Conservation (phyloP, 495 filamentous ascomycete species). For the Penicillium psychrofluorescens region DNA sequence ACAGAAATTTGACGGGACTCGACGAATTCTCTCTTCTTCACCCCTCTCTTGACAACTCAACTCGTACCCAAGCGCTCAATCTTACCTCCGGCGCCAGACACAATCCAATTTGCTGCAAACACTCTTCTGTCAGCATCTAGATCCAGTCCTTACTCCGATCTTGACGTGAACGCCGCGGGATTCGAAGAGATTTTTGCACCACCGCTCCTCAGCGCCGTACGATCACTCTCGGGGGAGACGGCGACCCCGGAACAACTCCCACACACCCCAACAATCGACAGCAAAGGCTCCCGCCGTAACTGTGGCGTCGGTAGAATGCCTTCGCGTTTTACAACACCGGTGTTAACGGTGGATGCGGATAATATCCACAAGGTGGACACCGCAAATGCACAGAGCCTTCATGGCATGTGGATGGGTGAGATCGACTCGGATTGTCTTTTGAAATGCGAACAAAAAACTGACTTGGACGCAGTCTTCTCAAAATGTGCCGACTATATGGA, state of each 20-base stretch:
- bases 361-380: conserved; percentile 94
- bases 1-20: conserved; percentile 9
- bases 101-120: no score
- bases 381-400: conserved; percentile 82
- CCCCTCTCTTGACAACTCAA: conserved; percentile 1
- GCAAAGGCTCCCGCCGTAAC: conserved; percentile 1
- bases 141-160: no score
- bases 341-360: conserved; percentile 76
- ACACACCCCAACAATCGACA: conserved; percentile 2
- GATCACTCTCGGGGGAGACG: conserved; percentile 46
- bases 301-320: conserved; percentile 44
- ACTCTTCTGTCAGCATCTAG: no score
- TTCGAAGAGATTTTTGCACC: conserved; percentile 14
- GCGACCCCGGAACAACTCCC: conserved; percentile 40
- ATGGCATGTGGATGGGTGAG: conserved; percentile 96
- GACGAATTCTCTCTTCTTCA: not conserved
- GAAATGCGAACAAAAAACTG: not conserved
- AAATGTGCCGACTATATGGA: conserved; percentile 93
- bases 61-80: conserved; percentile 7
- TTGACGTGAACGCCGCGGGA: conserved; percentile 1
- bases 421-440: not conserved
- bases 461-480: conserved; percentile 65
- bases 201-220: conserved; percentile 36
- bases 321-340: conserved; percentile 50
- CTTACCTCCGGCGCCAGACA: not conserved